Evolutionary conservation across 139 green algal species (phyloP).

Genomic region (Auxenochlorella pyrenoidosa): DNA sequence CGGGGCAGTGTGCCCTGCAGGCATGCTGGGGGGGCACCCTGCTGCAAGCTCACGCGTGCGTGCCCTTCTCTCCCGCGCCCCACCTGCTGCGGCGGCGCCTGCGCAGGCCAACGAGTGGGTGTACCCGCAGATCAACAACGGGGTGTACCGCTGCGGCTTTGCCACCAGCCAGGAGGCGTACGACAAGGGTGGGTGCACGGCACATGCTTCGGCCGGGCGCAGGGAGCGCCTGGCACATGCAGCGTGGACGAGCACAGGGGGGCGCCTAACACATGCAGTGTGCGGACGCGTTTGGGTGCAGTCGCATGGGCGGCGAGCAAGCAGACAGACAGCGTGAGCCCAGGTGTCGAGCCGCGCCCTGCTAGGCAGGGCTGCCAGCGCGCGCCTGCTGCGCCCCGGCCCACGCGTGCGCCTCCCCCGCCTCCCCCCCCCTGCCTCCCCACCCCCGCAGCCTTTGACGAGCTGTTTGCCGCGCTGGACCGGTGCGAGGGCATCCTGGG

Average conservation of each 20-base stretch:
- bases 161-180: constrained; percentile 89
- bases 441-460: constrained; percentile 38
- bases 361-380: constrained; percentile 20
- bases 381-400: neutral
- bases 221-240: too few relatives aligned
- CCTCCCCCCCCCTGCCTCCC: neutral
- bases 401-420: neutral
- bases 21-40: too few relatives aligned
- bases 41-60: too few relatives aligned
- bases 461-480: constrained; percentile 89
- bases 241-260: too few relatives aligned
- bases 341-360: too few relatives aligned
- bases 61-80: too few relatives aligned
- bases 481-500: constrained; percentile 82
- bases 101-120: constrained; percentile 82
- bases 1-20: too few relatives aligned
- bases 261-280: too few relatives aligned
- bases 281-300: too few relatives aligned
- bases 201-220: too few relatives aligned
- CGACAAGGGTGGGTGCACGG: constrained; percentile 58
- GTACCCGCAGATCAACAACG: constrained; percentile 95
- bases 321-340: too few relatives aligned
- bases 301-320: too few relatives aligned
- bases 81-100: neutral
- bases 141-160: constrained; percentile 97